Conservation (phyloP, 257 asterid species). For the Catharanthus roseus region DNA sequence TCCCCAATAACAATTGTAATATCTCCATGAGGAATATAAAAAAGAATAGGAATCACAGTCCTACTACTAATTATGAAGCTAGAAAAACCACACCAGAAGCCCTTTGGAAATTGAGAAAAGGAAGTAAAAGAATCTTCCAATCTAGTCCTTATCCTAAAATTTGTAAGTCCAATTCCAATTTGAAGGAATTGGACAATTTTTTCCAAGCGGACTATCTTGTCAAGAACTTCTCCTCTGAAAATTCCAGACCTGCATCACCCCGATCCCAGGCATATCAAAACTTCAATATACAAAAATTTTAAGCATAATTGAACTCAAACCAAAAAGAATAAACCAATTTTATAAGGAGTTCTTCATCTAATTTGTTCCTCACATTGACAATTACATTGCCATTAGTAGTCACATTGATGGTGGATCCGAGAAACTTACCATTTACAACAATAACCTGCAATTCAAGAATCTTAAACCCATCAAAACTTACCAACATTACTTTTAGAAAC, state of each 20-base stretch:
- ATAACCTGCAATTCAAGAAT: conserved; percentile 66
- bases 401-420: conserved; percentile 74
- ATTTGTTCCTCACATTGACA: conserved; percentile 76
- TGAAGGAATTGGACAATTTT: conserved; percentile 92
- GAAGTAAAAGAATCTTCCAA: conserved; percentile 91
- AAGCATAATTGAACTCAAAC: not conserved
- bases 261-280: conserved; percentile 7
- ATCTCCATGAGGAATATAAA: conserved; percentile 78
- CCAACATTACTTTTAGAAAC: not conserved
- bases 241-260: conserved; percentile 69
- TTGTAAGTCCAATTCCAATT: conserved; percentile 98
- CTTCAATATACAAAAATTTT: conserved; percentile 13
- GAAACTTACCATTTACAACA: conserved; percentile 85
- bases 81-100: conserved; percentile 92
- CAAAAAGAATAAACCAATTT: conserved; percentile 49
- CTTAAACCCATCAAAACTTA: conserved; percentile 9
- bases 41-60: conserved; percentile 63
- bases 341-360: conserved; percentile 70
- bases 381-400: conserved; percentile 83
- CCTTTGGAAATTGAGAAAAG: conserved; percentile 81
- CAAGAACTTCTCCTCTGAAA: conserved; percentile 83
- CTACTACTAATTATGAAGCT: conserved; percentile 60
- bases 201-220: conserved; percentile 90
- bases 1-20: conserved; percentile 77
- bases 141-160: conserved; percentile 89